Evolutionary conservation across 2,329 filamentous ascomycete genomes (phyloP), one percentile per base, ranked within the genome.

Genomic region (Pyrenochaeta sp.): DNA sequence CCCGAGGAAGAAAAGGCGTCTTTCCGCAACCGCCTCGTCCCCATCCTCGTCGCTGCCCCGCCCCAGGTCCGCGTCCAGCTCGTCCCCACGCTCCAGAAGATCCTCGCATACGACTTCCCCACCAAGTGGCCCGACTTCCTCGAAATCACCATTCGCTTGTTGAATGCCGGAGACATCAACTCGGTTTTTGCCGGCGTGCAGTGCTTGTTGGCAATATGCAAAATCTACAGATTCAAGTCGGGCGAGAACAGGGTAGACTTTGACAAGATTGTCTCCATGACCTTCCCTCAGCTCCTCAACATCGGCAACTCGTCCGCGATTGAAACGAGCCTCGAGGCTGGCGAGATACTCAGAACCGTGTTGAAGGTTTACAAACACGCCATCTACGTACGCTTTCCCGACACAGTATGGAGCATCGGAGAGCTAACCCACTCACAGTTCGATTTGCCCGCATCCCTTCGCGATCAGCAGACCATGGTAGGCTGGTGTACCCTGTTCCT

Each of bases 281-380:
- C 90, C 46, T 99, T 99, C 74, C 91, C 94, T 14, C 86, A 91
- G 54, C 79, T 97, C 53, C 78, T 97, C 58, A 80, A 81, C 51
- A 94, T 99, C 65, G 95, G 92, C 60, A 91, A 90, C 67, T 88
- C 89, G 71, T 77, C 97, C 61, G 88, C 96, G 31, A 87, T 90
- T 58, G 92, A 97, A 76, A 89, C 89, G 67, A 96, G 90, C 68
- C 79, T 95, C 59, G 94, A 99, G 74, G 94, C 93, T 13, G 93
- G 90, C 47, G 94, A 97, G 77, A 97, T 99, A 89, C 80, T 99
- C 59, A 89, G 95, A 68, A 87, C 95, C 45, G 90, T 95, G 41
- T 82, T 99, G 66, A 99, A 99, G 79, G 87, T 91, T 24, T 99
- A 96, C 76, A 99, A 99, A 77, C 93, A 99, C 76, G 92, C 94